Evolutionary conservation across 2,329 filamentous ascomycete genomes (phyloP), one percentile per base, ranked within the genome.

Genomic region (Fusarium sublunatum): DNA sequence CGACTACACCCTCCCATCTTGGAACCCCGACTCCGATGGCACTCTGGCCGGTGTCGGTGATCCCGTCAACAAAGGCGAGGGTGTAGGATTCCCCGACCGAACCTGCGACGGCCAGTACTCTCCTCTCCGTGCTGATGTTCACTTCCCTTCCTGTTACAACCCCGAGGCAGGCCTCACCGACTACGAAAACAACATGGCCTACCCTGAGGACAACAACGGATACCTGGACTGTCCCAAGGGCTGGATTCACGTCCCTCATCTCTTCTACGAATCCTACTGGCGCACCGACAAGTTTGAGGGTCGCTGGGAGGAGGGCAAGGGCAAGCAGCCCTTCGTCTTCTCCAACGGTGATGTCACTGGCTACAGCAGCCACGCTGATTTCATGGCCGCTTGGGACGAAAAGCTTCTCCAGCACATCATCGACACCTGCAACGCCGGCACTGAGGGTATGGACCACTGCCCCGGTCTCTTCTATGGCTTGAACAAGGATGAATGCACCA

Each of bases 131-230:
- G 82, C 84, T 53, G 88, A 91, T 65, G 77, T 91, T 36, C 88
- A 90, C 79, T 90, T 91, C 77, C 89, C 89, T 6, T 88, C 87
- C 6, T 91, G 89, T 81, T 91, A 90, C 83, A 84, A 91, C 75
- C 89, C 88, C 28, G 73, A 82, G 38, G 80, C 83, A 42, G 86
- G 84, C 53, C 78, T 88, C 36, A 76, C 80, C 29, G 81, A 88
- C 76, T 87, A 86, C 79, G 79, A 82, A 71, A 83, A 81, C 66
- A 91, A 91, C 79, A 88, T 89, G 82, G 81, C 78, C 22, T 91
- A 85, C 71, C 89, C 89, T n/a, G 75, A 74, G 4, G 72, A 76
- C 43, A 73, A 74, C 43, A 78, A 79, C 58, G 83, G 83, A 53
- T 81, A 82, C 68, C 67, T 75, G 45, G 81, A 86, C 76, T 88